Evolutionary conservation across 2,329 filamentous ascomycete genomes (phyloP), one percentile per base, ranked within the genome.

Genomic region (Stemphylium vesicarium): DNA sequence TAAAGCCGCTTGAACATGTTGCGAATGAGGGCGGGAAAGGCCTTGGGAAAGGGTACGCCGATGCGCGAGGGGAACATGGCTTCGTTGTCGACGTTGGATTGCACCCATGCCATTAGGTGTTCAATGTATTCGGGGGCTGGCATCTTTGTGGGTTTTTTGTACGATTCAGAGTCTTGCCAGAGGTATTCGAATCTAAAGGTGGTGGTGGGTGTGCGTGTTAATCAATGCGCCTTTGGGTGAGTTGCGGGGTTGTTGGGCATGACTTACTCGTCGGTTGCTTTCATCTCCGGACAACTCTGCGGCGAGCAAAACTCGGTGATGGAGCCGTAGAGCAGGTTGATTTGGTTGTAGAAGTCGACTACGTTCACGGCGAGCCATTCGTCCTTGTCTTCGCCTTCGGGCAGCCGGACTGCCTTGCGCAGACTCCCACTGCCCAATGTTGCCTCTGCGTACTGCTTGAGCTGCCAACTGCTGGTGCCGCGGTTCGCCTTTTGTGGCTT

Each of bases 1-100:
- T 98, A 99, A 80, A 99, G 89, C 73, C 95, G 90, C 84, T 99
- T 99, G 86, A 99, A 98, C 89, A 99, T 98, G 79, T 97, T 95
- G 68, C 93, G 90, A 81, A 97, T 94, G 70, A 97, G 95, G 63
- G 89, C 89, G 66, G 94, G 83, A 76, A 97, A 98, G 63, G 91
- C 90, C 61, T 90, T 86, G 2, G 95, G 95, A 77, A 99, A 99
- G 4, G 94, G 91, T 10, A 98, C 93, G 63, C 95, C 91, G 73
- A 96, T 95, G 71, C 93, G 88, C 77, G 89, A 94, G n/a, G 95
- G 96, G 67, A 99, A 93, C 73, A 97, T 89, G 57, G 88, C 83
- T 79, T 98, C 92, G 77, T 99, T 96, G 78, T 97, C 94, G 72
- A 99, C 93, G 74, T 91, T 96, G 69, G 88, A 85, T 75, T 97